Base-by-base conservation (phyloP, 345 rosid species). In the Linum usitatissimum region DNA sequence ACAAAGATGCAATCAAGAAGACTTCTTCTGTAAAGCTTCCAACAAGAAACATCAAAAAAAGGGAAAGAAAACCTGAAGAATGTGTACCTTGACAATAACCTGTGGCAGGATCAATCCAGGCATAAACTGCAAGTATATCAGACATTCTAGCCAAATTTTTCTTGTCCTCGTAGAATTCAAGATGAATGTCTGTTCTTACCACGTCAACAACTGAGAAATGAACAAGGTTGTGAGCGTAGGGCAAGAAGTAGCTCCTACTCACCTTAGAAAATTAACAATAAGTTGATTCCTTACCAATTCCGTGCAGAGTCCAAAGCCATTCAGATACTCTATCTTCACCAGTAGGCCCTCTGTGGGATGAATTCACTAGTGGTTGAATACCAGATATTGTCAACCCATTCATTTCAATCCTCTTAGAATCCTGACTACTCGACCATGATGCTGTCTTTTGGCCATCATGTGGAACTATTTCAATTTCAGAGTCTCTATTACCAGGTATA, bases 231-330 rank as follows among this genome's bases (percentile, higher is more conserved):
- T 72, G 61, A 64, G 69, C 65, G 48, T 18, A 67, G 56, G 53
- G 56, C 58, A 72, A 60, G 36, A 61, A 57, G 17, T 57, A 19
- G 18, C 59, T 19, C 4, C 12, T 5, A 9, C 23, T 20, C 6
- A 5, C 59, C 30, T 4, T 20, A 55, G 38, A 34, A 34, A 34
- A 5, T 4, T 34, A 6, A 55, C 9, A 55, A 12, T 17, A 55
- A 55, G 8, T 55, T 7, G 15, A 17, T 45, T 45, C 51, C 51
- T 5, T 84, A 91, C 94, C 97, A 75, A 91, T 88, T 30, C 85
- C 81, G 68, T 91, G 96, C 83, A 87, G 73, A 48, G 93, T 91
- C 97, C 96, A 87, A 71, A 83, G 96, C 96, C 97, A 91, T 73
- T 91, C 97, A 68, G 96, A 81, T 58, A 84, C 81, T 71, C 84